A percentile compares a stretch with the other conserved stretches of the same genome.
Conservation (phyloP, 2,329 filamentous ascomycete species). For the Colletotrichum viniferum region DNA sequence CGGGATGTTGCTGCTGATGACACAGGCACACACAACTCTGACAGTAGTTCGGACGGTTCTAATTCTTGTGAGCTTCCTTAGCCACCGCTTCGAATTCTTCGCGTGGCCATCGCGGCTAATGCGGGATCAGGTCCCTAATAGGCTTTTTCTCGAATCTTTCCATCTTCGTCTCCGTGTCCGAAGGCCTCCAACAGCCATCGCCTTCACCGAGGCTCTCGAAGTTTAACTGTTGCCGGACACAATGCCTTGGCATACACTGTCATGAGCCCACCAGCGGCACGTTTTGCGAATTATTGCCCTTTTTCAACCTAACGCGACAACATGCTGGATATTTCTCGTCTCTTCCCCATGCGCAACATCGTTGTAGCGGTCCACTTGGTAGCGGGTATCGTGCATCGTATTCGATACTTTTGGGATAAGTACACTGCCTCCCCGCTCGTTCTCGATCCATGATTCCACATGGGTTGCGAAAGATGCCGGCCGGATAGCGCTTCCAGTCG, state of each 20-base stretch:
- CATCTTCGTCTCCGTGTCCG: not conserved
- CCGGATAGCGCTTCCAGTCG: not conserved
- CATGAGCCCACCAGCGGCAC: not conserved
- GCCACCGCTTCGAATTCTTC: not conserved
- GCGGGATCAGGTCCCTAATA: not conserved
- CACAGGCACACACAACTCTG: conserved; percentile 1
- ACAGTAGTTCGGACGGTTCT: conserved; percentile 12
- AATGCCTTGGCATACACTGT: not conserved
- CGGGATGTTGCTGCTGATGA: not conserved
- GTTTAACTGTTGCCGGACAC: not conserved
- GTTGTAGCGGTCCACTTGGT: conserved; percentile 2
- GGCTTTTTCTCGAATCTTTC: conserved; percentile 14
- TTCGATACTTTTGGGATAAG: not conserved
- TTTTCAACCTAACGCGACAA: not conserved
- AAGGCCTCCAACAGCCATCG: not conserved
- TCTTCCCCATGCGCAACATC: not conserved
- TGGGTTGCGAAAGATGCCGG: conserved; percentile 11
- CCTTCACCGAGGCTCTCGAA: not conserved
- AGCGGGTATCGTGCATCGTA: conserved; percentile 18
- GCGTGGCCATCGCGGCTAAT: conserved; percentile 10
- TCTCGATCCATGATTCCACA: conserved; percentile 12
- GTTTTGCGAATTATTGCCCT: not conserved
- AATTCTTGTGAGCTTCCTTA: not conserved
- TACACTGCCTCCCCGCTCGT: not conserved
- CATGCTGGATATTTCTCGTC: not conserved